Percentiles rank a stretch among this genome's conserved stretches.
Conservation (phyloP, 2,329 filamentous ascomycete species). For the Huntiella abstrusa region DNA sequence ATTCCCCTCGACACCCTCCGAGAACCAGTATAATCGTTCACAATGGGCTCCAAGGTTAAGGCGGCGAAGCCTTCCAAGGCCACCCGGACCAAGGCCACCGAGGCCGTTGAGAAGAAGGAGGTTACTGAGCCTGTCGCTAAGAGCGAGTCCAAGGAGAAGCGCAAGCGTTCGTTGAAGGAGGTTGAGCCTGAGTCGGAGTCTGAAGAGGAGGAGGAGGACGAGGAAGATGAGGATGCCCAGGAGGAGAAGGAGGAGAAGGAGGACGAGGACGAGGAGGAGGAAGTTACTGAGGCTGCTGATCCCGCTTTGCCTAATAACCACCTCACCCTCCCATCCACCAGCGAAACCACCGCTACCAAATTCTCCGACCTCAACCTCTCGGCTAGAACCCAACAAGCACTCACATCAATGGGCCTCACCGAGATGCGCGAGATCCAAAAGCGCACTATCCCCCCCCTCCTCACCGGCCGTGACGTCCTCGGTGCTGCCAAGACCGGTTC, state of each 20-base stretch:
- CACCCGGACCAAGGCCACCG: conserved; percentile 17
- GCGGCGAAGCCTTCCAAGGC: conserved; percentile 17
- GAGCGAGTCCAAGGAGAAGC: conserved; percentile 18
- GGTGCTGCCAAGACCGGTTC: conserved; percentile 92
- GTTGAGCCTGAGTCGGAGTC: conserved; percentile 13
- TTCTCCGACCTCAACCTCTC: conserved; percentile 74
- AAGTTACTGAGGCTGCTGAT: conserved; percentile 10
- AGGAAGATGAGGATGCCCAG: conserved; percentile 12
- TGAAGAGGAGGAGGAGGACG: conserved; percentile 12
- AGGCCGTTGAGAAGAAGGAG: conserved; percentile 13
- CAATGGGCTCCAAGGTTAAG: conserved; percentile 12
- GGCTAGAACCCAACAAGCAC: conserved; percentile 73
- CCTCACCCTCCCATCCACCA: conserved; percentile 34
- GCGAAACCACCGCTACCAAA: conserved; percentile 43
- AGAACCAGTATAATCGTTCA: conserved; percentile 9
- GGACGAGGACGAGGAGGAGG: conserved; percentile 6
- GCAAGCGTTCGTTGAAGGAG: conserved; percentile 14
- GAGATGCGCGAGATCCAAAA: conserved; percentile 93
- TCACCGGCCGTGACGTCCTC: conserved; percentile 81
- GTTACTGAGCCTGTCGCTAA: conserved; percentile 13
- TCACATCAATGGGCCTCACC: conserved; percentile 79
- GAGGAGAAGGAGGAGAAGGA: conserved; percentile 14
- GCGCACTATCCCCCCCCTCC: conserved; percentile 65
- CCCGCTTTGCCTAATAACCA: conserved; percentile 21
- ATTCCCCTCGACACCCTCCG: background rate